Percentiles rank a stretch among this genome's conserved stretches.
Conservation (phyloP, 768 basidiomycete species). For the Thelephora ganbajun region DNA sequence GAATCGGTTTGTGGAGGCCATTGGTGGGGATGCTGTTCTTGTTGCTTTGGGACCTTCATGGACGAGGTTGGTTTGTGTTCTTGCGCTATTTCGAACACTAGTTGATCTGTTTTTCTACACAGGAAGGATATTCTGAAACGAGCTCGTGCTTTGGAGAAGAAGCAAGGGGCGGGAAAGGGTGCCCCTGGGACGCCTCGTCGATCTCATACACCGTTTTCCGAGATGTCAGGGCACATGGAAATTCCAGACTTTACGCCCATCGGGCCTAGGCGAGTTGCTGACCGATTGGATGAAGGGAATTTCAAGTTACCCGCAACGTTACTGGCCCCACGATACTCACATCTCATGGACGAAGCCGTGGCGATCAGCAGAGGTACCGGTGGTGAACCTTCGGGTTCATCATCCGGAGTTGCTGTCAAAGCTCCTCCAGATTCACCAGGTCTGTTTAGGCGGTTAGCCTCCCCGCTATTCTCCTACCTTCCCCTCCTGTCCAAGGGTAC, state of each 20-base stretch:
- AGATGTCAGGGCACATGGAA: slow-evolving; percentile 16
- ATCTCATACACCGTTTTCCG: slow-evolving; percentile 13
- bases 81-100: slow-evolving; percentile 1
- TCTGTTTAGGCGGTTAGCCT: not conserved
- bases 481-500: slow-evolving; percentile 28
- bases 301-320: slow-evolving; percentile 27
- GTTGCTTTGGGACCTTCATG: slow-evolving; percentile 34
- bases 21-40: slow-evolving; percentile 31
- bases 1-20: slow-evolving; percentile 34
- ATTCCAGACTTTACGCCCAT: slow-evolving; percentile 45
- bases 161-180: slow-evolving; percentile 41
- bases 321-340: slow-evolving; percentile 41
- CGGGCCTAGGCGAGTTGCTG: slow-evolving; percentile 9
- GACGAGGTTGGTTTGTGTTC: slow-evolving; percentile 31
- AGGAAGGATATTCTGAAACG: slow-evolving; percentile 42
- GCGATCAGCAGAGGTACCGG: slow-evolving; percentile 4
- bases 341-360: slow-evolving; percentile 42
- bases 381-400: not conserved
- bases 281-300: slow-evolving; percentile 8
- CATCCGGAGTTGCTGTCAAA: not conserved
- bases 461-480: slow-evolving; percentile 40
- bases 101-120: not conserved
- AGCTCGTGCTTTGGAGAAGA: slow-evolving; percentile 40
- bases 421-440: not conserved
- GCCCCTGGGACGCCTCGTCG: slow-evolving; percentile 38